Conservation (phyloP, 192 early-diverging fungal genomes). For the Coemansia sp. region DNA sequence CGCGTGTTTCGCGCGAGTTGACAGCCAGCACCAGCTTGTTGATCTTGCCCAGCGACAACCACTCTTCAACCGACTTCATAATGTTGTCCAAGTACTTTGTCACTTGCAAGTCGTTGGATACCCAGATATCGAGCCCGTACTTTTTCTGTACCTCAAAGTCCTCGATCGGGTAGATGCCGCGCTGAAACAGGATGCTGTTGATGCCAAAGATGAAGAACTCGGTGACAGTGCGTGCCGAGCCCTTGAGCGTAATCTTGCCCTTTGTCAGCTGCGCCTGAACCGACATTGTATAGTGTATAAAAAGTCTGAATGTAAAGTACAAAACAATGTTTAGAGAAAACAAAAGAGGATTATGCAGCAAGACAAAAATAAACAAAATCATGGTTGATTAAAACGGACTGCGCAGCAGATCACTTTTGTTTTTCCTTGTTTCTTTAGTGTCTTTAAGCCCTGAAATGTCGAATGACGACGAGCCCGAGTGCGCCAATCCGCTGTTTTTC, state of each 20-base stretch:
- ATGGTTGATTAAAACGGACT: not conserved
- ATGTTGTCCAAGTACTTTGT: constrained; percentile 75
- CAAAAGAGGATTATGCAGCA: not conserved
- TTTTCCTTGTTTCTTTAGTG: not conserved
- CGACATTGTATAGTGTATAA: constrained; percentile 26
- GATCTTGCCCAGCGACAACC: constrained; percentile 73
- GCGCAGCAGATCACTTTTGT: not conserved
- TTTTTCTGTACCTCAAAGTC: constrained; percentile 85
- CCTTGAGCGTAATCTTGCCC: constrained; percentile 76
- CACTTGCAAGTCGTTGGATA: constrained; percentile 73
- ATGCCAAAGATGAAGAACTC: constrained; percentile 89
- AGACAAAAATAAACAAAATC: not conserved
- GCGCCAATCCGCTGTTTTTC: constrained; percentile 68
- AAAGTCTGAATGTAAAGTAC: constrained; percentile 4
- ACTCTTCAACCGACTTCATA: constrained; percentile 76
- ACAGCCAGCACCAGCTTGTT: constrained; percentile 86
- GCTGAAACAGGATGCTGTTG: constrained; percentile 89
- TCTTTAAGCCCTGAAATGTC: constrained; percentile 11
- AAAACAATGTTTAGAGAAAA: constrained; percentile 6
- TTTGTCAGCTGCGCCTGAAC: constrained; percentile 48
- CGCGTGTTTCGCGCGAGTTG: constrained; percentile 76
- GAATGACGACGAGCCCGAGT: constrained; percentile 27
- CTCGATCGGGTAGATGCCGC: constrained; percentile 90
- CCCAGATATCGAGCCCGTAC: constrained; percentile 81
- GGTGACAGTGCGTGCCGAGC: constrained; percentile 79